These are phyloP conservation scores for Talaromyces ruber DNA, from an alignment of 495 filamentous ascomycete genomes.

Conservation along the genomic window DNA sequence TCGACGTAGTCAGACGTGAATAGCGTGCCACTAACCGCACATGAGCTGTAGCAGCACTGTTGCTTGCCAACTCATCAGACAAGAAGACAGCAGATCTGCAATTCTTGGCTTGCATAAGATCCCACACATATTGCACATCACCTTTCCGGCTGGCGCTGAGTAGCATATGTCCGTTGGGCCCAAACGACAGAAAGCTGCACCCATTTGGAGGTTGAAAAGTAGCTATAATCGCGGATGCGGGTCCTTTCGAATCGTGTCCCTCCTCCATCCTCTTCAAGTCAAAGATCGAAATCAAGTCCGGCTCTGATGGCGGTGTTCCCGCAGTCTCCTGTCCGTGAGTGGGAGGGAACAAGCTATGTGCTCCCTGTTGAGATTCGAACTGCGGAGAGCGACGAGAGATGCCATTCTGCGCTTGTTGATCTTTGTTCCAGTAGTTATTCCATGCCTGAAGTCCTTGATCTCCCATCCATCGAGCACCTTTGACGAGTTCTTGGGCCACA, in stretches of 20 bases:
- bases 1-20: conserved; percentile 81
- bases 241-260: conserved; percentile 25
- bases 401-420: conserved; percentile 24
- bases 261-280: conserved; percentile 63
- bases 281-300: conserved; percentile 74
- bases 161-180: conserved; percentile 72
- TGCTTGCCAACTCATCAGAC: conserved; percentile 22
- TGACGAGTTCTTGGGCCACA: conserved; percentile 84
- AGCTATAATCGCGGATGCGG: conserved; percentile 52
- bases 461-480: conserved; percentile 77
- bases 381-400: conserved; percentile 19
- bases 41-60: conserved; percentile 31
- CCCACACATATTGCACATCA: conserved; percentile 88
- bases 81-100: conserved; percentile 34
- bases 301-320: conserved; percentile 45
- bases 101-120: conserved; percentile 60
- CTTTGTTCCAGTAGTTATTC: conserved; percentile 81
- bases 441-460: conserved; percentile 80
- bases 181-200: conserved; percentile 86
- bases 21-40: conserved; percentile 82
- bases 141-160: conserved; percentile 89
- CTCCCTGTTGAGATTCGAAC: conserved; percentile 19
- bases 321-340: conserved; percentile 56
- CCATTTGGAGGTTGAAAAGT: conserved; percentile 77
- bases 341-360: conserved; percentile 54